Evolutionary conservation across 179 eudicot species (phyloP), one percentile per base, ranked within the genome.

Genomic region (Gypsophila paniculata): DNA sequence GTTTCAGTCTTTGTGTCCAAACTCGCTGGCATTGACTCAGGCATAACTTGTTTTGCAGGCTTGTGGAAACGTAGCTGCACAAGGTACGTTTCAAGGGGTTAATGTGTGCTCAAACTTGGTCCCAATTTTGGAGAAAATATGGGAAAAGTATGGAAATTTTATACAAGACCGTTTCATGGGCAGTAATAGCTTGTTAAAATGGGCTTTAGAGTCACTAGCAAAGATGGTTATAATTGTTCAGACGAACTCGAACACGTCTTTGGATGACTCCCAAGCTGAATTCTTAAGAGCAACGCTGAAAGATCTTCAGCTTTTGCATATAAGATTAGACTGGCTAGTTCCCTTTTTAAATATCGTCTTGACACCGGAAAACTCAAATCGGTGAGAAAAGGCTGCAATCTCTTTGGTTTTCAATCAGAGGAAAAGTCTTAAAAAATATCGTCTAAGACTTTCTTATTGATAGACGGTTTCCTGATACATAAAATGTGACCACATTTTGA

Each of bases 161-260:
- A 38, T 53, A 11, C 14, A 75, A 61, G 29, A 23, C 6, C 22
- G 34, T 61, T 63, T 39, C 1, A 25, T 75, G 2, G 19, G 52
- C 3, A 69, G 72, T 13, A 8, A 61, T 2, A 12, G 61, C 8
- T 49, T 61, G 11, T 26, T 51, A 23, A 42, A 46, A 11, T 58
- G 63, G 61, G 61, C 69, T 12, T 53, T 69, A 44, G 78, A 75
- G 64, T 61, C 74, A 0, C 39, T 75, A 6, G 74, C 78, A 36
- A 69, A 38, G n/a, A 38, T 60, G 26, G 61, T 61, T 22, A 44
- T 68, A n/a, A 23, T 69, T 52, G 69, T 75, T 36, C 18, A 48
- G 25, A 38, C 9, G 1, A 69, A 34, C 68, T 9, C 78, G n/a
- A 48, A 19, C 25, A 17, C 52, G 49, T 17, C 62, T 2, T 49